Base-by-base conservation (phyloP, 139 green algal species). In the Diplosphaera chodatii region DNA sequence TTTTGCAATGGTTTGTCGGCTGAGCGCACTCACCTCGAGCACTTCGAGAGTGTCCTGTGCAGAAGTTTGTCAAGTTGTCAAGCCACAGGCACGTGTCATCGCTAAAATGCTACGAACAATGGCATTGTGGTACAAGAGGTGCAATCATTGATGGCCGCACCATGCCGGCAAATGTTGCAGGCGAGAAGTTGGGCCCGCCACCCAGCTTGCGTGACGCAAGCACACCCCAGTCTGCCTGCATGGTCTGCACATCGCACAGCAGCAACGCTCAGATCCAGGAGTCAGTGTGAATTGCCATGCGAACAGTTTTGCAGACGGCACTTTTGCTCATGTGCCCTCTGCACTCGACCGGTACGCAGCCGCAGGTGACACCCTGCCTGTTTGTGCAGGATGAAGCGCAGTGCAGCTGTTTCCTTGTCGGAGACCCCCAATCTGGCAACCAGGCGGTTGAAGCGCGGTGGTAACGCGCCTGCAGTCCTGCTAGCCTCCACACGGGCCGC, bases 11-110 rank as follows among this genome's bases (percentile, higher is more conserved):
- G n/a, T n/a, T n/a, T n/a, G n/a, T n/a, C n/a, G n/a, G n/a, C n/a
- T n/a, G n/a, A 48, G 8, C 8, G 8, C 37, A 6, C 48, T 23
- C 48, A 59, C 48, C 48, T 59, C 48, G 13, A 74, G n/a, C 2
- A 74, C 32, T 34, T 74, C 69, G 15, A 74, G 69, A 1, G 69
- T 74, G 25, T 74, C 69, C 69, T 74, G 55, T 31, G 32, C 28
- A 41, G 29, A 2, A 40, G 64, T 18, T 31, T n/a, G n/a, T n/a
- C n/a, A n/a, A n/a, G n/a, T n/a, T n/a, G n/a, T n/a, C n/a, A n/a
- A n/a, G n/a, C n/a, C n/a, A n/a, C n/a, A n/a, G n/a, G n/a, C n/a
- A n/a, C n/a, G n/a, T n/a, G n/a, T n/a, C n/a, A n/a, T n/a, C n/a
- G n/a, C n/a, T n/a, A n/a, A n/a, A n/a, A n/a, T n/a, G n/a, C n/a